These are phyloP conservation scores for Diaporthe sp. DNA, from an alignment of 2,329 filamentous ascomycete genomes.

Conservation along the genomic window DNA sequence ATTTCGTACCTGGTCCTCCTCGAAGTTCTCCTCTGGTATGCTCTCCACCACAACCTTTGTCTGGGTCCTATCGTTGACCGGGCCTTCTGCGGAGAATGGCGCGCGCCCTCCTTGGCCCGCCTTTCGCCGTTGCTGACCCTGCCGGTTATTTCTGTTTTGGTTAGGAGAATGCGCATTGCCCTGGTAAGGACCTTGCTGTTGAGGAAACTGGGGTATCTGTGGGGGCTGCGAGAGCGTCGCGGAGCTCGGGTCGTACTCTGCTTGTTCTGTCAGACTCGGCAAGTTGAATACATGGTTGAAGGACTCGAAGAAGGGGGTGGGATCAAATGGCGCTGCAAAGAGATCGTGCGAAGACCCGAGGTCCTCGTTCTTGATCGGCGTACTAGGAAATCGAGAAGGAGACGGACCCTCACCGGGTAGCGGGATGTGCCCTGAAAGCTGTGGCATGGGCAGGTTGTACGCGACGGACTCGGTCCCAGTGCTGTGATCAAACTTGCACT, in stretches of 20 bases:
- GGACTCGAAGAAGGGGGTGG: background rate
- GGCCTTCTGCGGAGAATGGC: slow-evolving; percentile 72
- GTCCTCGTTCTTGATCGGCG: background rate
- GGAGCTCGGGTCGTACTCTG: slow-evolving; percentile 63
- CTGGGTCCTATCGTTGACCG: slow-evolving; percentile 70
- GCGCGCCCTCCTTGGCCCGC: slow-evolving; percentile 52
- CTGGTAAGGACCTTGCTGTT: slow-evolving; percentile 11
- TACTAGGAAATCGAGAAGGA: background rate
- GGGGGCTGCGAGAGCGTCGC: slow-evolving; percentile 35
- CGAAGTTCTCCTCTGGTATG: slow-evolving; percentile 78
- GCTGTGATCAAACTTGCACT: slow-evolving; percentile 77
- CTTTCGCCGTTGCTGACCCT: slow-evolving; percentile 47
- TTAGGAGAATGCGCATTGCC: slow-evolving; percentile 37
- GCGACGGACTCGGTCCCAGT: slow-evolving; percentile 61
- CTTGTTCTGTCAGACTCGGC: slow-evolving; percentile 20
- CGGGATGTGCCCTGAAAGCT: slow-evolving; percentile 40
- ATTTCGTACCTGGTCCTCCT: slow-evolving; percentile 70
- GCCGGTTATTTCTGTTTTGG: slow-evolving; percentile 49
- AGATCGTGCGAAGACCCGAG: background rate
- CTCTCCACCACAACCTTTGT: slow-evolving; percentile 80
- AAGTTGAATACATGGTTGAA: background rate
- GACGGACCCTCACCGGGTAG: slow-evolving; percentile 46
- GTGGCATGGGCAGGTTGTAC: slow-evolving; percentile 38
- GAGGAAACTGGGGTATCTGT: slow-evolving; percentile 28
- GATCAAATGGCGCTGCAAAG: background rate